Evolutionary conservation across 2,329 filamentous ascomycete species (phyloP), one percentile per base, ranked within the genome.

Genomic region (Ceratocystis cacaofunesta): DNA sequence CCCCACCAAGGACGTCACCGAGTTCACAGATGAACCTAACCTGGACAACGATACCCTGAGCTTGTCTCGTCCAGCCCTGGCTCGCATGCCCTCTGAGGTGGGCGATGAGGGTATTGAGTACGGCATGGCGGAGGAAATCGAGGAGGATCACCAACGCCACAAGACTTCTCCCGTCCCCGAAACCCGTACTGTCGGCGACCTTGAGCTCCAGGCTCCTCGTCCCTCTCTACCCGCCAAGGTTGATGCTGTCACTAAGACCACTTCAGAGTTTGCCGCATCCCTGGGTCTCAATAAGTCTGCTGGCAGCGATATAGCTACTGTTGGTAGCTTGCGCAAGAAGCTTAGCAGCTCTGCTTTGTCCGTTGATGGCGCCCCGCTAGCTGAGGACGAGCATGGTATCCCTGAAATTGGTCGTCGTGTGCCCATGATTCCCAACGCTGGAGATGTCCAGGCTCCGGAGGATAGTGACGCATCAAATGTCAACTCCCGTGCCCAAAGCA

Each of bases 31-130:
- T 28, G 57, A 61, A 15, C 67, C 66, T 68, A 65, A 69, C 36
- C 69, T 70, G n/a, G 70, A 72, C 55, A 75, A 76, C 48, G 44
- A 55, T 8, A 55, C 62, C 57, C 19, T 67, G n/a, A 41, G 25
- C n/a, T 46, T 80, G 69, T 76, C 81, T 52, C 87, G 90, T 62
- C 84, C 88, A 44, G 83, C 85, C 61, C 95, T 89, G 72, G 89
- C 96, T 66, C 83, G 84, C 43, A 82, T 96, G 73, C 92, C 92
- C 17, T 88, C 88, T 0, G 65, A 67, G 48, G 81, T 96, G 65
- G 92, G 92, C 66, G 86, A 96, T 73, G 92, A 96, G 77, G 92
- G 92, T 68, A 85, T 81, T 70, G 92, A 96, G 77, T 96, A 96
- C 76, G 89, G 84, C 63, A 87, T 74, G 25, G 73, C 80, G 43